Conservation (phyloP, 805 yeast species). For the Myxozyma lipomycoides region DNA sequence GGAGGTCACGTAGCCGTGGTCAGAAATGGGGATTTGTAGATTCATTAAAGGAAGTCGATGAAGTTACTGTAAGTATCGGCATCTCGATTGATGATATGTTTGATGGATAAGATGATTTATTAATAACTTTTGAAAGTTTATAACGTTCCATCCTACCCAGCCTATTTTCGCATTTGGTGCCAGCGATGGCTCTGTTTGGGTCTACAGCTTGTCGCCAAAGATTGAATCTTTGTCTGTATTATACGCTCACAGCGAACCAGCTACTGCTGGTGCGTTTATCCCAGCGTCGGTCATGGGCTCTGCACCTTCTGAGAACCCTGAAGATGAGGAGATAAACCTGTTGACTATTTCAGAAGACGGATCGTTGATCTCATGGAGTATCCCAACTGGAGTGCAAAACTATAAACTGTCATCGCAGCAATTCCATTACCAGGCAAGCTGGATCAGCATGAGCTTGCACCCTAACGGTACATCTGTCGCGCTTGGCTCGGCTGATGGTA, state of each 20-base stretch:
- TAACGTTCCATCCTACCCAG: constrained; percentile 71
- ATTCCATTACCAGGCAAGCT: constrained; percentile 78
- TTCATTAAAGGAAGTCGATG: constrained; percentile 82
- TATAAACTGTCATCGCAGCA: constrained; percentile 64
- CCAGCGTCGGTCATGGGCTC: constrained; percentile 55
- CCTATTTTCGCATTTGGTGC: constrained; percentile 89
- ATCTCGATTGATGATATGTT: not conserved
- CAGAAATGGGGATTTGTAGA: constrained; percentile 73
- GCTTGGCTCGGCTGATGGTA: constrained; percentile 84
- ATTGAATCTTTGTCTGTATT: constrained; percentile 48
- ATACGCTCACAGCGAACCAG: constrained; percentile 67
- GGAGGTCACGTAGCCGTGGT: constrained; percentile 68
- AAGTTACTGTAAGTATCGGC: constrained; percentile 46
- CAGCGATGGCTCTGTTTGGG: constrained; percentile 91
- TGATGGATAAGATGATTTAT: not conserved
- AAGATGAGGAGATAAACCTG: constrained; percentile 45
- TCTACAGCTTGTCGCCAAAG: constrained; percentile 61
- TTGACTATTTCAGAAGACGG: constrained; percentile 84
- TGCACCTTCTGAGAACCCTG: constrained; percentile 23
- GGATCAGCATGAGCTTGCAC: constrained; percentile 67
- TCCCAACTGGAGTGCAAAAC: constrained; percentile 65
- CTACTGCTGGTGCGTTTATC: constrained; percentile 75
- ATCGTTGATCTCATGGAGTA: constrained; percentile 82
- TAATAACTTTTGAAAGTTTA: constrained; percentile 49
- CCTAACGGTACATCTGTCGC: constrained; percentile 58